A percentile compares a stretch with the other conserved stretches of the same genome.
These are phyloP conservation scores for Myxozyma vanderwaltii DNA, from an alignment of 805 yeast genomes.

Conservation along the genomic window DNA sequence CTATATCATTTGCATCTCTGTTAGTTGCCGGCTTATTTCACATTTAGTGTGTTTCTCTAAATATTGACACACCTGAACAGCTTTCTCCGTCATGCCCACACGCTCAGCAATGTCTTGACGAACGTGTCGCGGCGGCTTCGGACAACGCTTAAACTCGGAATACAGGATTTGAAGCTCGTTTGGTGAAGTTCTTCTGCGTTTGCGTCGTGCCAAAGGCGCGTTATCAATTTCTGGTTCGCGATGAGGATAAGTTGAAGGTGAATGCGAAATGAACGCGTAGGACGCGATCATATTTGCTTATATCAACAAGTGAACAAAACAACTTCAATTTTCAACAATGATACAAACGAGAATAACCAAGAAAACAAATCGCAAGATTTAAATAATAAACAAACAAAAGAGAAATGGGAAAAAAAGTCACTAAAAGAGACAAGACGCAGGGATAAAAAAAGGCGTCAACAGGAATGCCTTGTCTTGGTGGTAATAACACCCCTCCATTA, in stretches of 20 bases:
- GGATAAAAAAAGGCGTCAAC: neutral
- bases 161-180: constrained; percentile 80
- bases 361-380: neutral
- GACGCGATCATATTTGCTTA: constrained; percentile 19
- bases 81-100: constrained; percentile 94
- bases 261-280: constrained; percentile 86
- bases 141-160: constrained; percentile 70
- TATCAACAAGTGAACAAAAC: no score
- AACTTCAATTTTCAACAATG: neutral
- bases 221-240: constrained; percentile 85
- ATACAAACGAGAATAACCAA: neutral
- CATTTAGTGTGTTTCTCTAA: no score
- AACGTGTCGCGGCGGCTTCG: constrained; percentile 77
- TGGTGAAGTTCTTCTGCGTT: constrained; percentile 93
- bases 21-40: no score
- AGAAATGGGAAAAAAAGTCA: neutral
- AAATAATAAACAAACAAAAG: neutral
- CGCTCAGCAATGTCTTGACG: constrained; percentile 76
- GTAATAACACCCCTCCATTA: neutral
- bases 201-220: constrained; percentile 89
- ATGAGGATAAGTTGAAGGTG: constrained; percentile 82
- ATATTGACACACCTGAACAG: constrained; percentile 61
- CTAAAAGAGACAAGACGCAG: neutral
- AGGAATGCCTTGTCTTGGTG: neutral
- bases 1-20: constrained; percentile 7